Base-by-base conservation (phyloP, 2,329 filamentous ascomycete species). In the Rhytidhysteron rufulum region DNA sequence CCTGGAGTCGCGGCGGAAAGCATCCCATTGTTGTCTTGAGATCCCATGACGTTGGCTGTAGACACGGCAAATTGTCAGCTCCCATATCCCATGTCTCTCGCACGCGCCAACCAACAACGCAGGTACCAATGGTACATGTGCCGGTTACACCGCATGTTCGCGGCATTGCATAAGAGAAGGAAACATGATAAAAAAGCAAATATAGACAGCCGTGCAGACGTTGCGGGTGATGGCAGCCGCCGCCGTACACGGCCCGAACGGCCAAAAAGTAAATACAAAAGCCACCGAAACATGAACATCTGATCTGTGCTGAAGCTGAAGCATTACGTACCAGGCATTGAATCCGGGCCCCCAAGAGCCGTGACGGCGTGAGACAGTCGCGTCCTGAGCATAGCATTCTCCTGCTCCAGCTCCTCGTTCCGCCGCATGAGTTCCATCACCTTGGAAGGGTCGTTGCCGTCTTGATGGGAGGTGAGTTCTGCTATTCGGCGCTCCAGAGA, bases 351-450 rank as follows among this genome's bases (percentile, higher is more conserved):
- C 27, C 57, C 61, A 18, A 67, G 43, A 9, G 62, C 57, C 48
- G 68, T 65, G 9, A 69, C 62, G 18, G 68, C 65, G 43, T 72
- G 69, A 24, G 61, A 67, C 35, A 79, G 60, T 49, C 75, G 72
- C 38, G 67, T 65, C 42, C 73, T 71, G 31, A 80, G 62, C 33
- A 71, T 67, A n/a, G 65, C 64, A 44, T 77, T 75, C 53, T 80
- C 77, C 40, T 73, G 69, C 53, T 79, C 74, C 27, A 80, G 60
- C 45, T 73, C 71, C 24, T 72, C 67, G 53, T 78, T 79, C 5
- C 73, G 67, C 49, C 73, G 70, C 45, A 76, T 63, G n/a, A 77
- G 59, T 24, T 72, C 69, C 41, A 75, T 68, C 41, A 75, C 67
- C 52, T 72, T 73, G 42, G 68, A 62, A 10, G 60, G 67, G 7